Base-by-base conservation (phyloP, 2,329 filamentous ascomycete species). In the Claviceps quebecensis region DNA sequence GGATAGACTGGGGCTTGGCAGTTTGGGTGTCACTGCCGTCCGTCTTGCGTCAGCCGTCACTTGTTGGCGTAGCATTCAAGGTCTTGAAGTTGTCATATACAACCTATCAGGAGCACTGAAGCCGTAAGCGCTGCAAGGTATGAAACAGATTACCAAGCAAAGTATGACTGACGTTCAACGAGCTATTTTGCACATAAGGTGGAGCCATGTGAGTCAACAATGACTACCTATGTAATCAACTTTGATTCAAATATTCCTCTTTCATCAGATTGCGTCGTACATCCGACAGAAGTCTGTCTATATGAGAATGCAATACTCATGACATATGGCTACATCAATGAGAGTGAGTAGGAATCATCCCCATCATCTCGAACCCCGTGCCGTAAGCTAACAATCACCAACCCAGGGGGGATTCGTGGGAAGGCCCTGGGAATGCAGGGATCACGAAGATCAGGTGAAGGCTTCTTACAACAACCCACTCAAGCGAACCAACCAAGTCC, bases 391-490 rank as follows among this genome's bases (percentile, higher is more conserved):
- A 50, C 2, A 19, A 7, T 36, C 29, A 9, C 26, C 16, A 36
- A 36, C 19, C 19, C 47, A 69, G 64, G 64, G 56, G 59, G 22
- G 56, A n/a, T n/a, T n/a, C 63, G 36, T 2, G 2, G 19, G 19
- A 19, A 67, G 65, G 46, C 70, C 75, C 3, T 74, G 70, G 70
- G 75, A 78, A 57, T 72, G 70, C 52, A 72, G 74, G 50, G 75
- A 78, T 56, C 72, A 71, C 57, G 67, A 74, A 53, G 74, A 78
- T 34, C 68, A 71, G 61, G 72, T 74, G 47, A 71, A 71, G 61
- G 61, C 64, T 38, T 66, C 67, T 46, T 77, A 73, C 59, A 70
- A 75, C 36, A 63, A 70, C 36, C 73, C 74, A 36, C 63, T 75
- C n/a, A 73, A 73, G 29, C 63, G 62, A 51, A 66, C 69, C 56